Conservation (phyloP, 1,139 yeast genomes). For the Kurtzmaniella quercitrusa region DNA sequence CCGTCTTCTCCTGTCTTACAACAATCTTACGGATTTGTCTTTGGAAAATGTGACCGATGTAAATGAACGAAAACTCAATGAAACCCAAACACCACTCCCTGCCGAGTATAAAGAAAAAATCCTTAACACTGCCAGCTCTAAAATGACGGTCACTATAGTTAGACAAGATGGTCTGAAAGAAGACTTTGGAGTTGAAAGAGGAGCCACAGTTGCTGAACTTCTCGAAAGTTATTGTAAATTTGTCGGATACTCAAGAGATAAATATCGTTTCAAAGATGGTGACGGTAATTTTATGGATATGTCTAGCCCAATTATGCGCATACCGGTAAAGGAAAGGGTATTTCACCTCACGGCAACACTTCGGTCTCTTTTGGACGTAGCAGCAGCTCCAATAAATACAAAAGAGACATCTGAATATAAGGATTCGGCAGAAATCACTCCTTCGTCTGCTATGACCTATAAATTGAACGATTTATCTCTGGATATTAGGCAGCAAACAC, state of each 20-base stretch:
- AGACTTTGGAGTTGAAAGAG: slow-evolving; percentile 6
- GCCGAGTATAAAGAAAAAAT: slow-evolving; percentile 32
- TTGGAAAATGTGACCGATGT: slow-evolving; percentile 43
- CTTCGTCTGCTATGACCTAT: slow-evolving; percentile 1
- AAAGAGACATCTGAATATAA: background rate
- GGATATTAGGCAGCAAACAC: background rate
- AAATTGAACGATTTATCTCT: slow-evolving; percentile 1
- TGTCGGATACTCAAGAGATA: slow-evolving; percentile 23
- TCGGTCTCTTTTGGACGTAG: slow-evolving; percentile 2
- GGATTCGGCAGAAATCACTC: background rate
- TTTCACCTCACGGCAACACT: background rate
- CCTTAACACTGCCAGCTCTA: slow-evolving; percentile 7
- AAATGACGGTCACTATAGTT: background rate
- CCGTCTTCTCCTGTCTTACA: slow-evolving; percentile 52
- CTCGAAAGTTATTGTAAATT: slow-evolving; percentile 30
- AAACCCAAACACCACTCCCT: slow-evolving; percentile 53
- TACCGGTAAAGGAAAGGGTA: background rate
- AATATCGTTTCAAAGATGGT: slow-evolving; percentile 19
- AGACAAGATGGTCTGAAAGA: slow-evolving; percentile 2
- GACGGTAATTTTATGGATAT: slow-evolving; percentile 2
- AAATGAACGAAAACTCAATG: slow-evolving; percentile 30
- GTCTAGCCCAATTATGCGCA: slow-evolving; percentile 1
- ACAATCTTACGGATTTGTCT: slow-evolving; percentile 62
- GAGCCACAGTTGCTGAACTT: slow-evolving; percentile 27
- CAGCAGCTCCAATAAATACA: background rate